Evolutionary conservation across 163 green algal species (phyloP).

Genomic region (Coccomyxa subellipsoidea): DNA sequence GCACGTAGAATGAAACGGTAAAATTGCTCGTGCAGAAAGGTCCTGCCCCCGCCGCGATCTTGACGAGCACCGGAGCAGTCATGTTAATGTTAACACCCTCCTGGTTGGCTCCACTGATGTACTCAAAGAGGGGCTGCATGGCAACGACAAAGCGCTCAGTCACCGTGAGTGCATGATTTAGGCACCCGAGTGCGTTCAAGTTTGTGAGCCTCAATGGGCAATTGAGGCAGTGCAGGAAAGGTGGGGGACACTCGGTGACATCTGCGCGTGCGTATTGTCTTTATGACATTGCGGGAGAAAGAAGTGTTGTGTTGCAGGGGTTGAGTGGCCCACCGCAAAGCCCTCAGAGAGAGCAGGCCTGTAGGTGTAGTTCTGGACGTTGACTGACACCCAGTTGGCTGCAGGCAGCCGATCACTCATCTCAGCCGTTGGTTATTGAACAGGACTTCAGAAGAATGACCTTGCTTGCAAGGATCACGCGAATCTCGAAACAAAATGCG

Average conservation of each 20-base stretch:
- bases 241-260: too few species aligned
- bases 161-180: too few species aligned
- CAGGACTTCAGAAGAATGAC: too few species aligned
- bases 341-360: slow-evolving; percentile 18
- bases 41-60: slow-evolving; percentile 27
- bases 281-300: too few species aligned
- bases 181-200: too few species aligned
- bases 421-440: too few species aligned
- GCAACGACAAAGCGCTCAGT: not conserved
- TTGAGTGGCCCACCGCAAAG: slow-evolving; percentile 34
- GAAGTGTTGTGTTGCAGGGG: too few species aligned
- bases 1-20: slow-evolving; percentile 52
- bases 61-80: slow-evolving; percentile 41
- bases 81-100: slow-evolving; percentile 41
- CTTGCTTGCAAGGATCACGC: too few species aligned
- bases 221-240: too few species aligned
- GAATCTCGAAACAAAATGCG: too few species aligned
- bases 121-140: slow-evolving; percentile 41
- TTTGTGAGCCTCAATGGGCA: too few species aligned
- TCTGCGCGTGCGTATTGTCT: too few species aligned
- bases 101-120: slow-evolving; percentile 50
- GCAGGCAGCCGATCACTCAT: not conserved
- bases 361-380: slow-evolving; percentile 33
- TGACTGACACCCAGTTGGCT: slow-evolving; percentile 33
- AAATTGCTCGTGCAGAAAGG: slow-evolving; percentile 56